These are phyloP conservation scores for Boehmeria nivea DNA, from an alignment of 306 rosid genomes.

Conservation along the genomic window DNA sequence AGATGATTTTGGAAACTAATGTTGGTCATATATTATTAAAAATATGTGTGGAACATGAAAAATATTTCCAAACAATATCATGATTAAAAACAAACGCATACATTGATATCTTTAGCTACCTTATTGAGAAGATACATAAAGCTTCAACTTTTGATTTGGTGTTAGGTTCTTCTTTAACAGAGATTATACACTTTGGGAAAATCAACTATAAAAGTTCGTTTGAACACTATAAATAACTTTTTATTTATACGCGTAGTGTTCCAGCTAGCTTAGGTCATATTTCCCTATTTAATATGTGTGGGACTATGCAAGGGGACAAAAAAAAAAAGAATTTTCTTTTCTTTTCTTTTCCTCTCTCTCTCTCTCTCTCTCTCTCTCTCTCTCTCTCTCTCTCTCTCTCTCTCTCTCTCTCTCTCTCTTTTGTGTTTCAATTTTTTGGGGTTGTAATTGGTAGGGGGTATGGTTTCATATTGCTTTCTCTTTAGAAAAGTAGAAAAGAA, in stretches of 20 bases:
- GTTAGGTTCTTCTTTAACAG: background rate
- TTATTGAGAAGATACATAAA: background rate
- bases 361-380: no score
- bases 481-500: no score
- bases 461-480: no score
- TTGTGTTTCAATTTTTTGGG: no score
- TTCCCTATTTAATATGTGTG: background rate
- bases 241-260: background rate
- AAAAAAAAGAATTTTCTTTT: no score
- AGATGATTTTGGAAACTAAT: constrained; percentile 2
- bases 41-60: background rate
- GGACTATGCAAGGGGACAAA: background rate
- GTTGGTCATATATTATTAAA: background rate
- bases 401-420: no score
- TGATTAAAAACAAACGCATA: background rate
- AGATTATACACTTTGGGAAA: background rate
- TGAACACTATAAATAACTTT: background rate
- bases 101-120: constrained; percentile 8
- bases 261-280: background rate
- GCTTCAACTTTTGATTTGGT: constrained; percentile 3
- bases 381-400: no score
- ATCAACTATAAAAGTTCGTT: background rate
- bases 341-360: no score
- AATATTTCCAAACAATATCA: constrained; percentile 2
- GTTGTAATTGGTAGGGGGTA: no score